Base-by-base conservation (phyloP, 2,329 filamentous ascomycete species). In the Fusarium decemcellulare region DNA sequence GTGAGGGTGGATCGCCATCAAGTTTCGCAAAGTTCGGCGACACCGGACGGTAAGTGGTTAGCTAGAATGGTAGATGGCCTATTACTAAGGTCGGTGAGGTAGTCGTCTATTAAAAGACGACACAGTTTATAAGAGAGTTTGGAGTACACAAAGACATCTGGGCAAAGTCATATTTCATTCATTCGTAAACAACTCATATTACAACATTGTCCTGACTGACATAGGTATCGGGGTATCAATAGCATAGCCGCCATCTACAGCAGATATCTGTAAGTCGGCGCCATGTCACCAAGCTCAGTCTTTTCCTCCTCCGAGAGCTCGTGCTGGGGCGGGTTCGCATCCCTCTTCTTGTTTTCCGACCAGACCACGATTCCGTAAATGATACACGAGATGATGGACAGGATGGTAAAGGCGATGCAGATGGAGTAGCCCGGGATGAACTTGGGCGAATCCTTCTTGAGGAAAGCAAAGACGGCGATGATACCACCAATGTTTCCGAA, bases 401-500 rank as follows among this genome's bases (percentile, higher is more conserved):
- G 76, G 53, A 88, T 86, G 9, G 91, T 87, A 74, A 97, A 97
- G 0, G 85, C 89, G 6, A 97, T 85, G 75, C 90, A 92, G 67
- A 97, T 94, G 57, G 86, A 87, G 80, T 96, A 97, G 0, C 94
- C 95, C 1, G 86, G 89, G 8, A 83, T 87, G 79, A 91, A 97
- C 47, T 80, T 77, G 1, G 93, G 93, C 2, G 87, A 87, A 76
- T 97, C 93, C 55, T 83, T 86, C 27, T 81, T 76, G 16, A 92
- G 75, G 78, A 93, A 94, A 2, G 88, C 83, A 79, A 90, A 94
- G 0, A 92, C 93, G 12, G 92, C 87, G 65, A 95, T 91, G 74
- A 95, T 94, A 29, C 92, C 93, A 43, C 92, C 92, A 39, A 94
- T 89, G 73, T 94, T 95, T 11, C 92, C 92, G 70, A 94, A 93